These are phyloP conservation scores for Nigrograna mackinnonii DNA, from an alignment of 2,329 filamentous ascomycete species.

Conservation along the genomic window DNA sequence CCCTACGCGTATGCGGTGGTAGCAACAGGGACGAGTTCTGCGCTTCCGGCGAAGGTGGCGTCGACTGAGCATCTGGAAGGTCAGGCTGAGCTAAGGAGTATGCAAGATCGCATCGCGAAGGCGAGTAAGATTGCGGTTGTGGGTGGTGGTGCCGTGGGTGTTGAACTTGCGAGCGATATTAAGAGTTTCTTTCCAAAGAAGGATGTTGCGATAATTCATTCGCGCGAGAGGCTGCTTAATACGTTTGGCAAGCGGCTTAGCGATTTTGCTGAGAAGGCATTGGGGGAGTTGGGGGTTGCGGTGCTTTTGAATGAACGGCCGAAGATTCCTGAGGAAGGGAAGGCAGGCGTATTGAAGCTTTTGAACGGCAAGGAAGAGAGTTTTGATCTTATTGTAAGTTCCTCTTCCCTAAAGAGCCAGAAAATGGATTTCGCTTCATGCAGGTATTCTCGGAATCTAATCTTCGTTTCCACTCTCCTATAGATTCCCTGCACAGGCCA, in stretches of 20 bases:
- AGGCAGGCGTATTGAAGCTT: constrained; percentile 46
- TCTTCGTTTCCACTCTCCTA: not conserved
- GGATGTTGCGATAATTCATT: constrained; percentile 61
- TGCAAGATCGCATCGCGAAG: constrained; percentile 55
- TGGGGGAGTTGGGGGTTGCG: constrained; percentile 53
- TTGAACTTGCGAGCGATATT: constrained; percentile 64
- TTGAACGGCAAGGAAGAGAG: constrained; percentile 45
- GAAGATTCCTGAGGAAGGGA: constrained; percentile 39
- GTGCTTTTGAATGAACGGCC: constrained; percentile 58
- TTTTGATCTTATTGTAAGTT: constrained; percentile 55
- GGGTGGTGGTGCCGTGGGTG: constrained; percentile 65
- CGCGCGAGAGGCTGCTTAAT: constrained; percentile 56
- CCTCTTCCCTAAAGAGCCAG: too few species aligned
- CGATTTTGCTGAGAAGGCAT: constrained; percentile 41
- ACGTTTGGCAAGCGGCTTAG: constrained; percentile 51
- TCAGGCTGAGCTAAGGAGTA: constrained; percentile 46
- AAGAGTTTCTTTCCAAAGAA: constrained; percentile 62
- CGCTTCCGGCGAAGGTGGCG: constrained; percentile 54
- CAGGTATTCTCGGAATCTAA: too few species aligned
- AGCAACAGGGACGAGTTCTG: constrained; percentile 57
- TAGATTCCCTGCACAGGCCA: constrained; percentile 66
- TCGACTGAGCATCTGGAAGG: constrained; percentile 48
- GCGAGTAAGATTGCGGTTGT: constrained; percentile 46
- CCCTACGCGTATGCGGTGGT: constrained; percentile 61
- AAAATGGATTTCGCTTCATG: too few species aligned